Evolutionary conservation across 2,329 filamentous ascomycete genomes (phyloP).

Genomic region (Lachnellula cervina): DNA sequence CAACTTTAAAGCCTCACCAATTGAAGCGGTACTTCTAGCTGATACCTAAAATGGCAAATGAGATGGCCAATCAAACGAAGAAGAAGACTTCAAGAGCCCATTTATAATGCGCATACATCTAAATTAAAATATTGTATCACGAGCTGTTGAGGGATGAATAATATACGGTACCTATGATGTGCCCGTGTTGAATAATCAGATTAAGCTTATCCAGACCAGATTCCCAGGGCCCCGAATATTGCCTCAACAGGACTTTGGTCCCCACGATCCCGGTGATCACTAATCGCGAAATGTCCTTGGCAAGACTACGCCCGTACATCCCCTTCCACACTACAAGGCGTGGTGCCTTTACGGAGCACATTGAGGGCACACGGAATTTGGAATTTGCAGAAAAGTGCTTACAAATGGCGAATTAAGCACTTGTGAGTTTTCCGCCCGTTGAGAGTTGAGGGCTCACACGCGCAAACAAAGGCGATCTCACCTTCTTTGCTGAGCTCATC

Average conservation of each 20-base stretch:
- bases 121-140: too few species aligned
- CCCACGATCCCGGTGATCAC: neutral
- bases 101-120: neutral
- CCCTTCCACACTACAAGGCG: neutral
- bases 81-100: neutral
- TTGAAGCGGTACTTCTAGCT: neutral
- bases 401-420: neutral
- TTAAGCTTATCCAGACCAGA: neutral
- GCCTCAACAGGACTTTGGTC: neutral
- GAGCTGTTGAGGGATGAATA: too few species aligned
- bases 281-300: neutral
- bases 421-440: too few species aligned
- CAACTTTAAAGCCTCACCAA: neutral
- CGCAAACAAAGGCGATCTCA: too few species aligned
- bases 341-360: neutral
- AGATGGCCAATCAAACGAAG: neutral
- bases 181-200: neutral
- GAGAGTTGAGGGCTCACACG: too few species aligned
- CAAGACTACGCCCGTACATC: neutral
- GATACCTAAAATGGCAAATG: neutral
- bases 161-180: too few species aligned
- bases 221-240: neutral
- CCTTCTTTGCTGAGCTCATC: neutral
- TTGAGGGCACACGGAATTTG: neutral
- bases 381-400: neutral